Conservation (phyloP, 2,329 filamentous ascomycete species). For the Phialophora tarda region DNA sequence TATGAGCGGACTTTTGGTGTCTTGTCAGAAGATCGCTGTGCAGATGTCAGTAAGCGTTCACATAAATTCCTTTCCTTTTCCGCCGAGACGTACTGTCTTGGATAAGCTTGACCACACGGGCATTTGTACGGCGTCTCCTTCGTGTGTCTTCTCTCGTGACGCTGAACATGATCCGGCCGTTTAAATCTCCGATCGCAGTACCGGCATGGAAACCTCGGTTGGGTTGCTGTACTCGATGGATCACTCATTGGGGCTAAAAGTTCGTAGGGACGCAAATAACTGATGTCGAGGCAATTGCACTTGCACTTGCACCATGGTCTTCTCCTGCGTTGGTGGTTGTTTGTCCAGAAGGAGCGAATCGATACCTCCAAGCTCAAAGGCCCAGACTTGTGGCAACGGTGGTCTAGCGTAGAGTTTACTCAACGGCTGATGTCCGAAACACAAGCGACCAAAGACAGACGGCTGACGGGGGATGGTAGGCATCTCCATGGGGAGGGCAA, state of each 20-base stretch:
- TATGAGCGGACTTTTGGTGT: constrained; percentile 3
- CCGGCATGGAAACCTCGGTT: constrained; percentile 14
- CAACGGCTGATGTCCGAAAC: neutral
- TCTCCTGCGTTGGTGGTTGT: neutral
- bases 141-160: constrained; percentile 17
- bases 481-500: neutral
- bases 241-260: neutral
- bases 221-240: neutral
- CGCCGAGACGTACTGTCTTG: constrained; percentile 3
- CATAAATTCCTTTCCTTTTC: neutral
- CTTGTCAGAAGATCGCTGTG: constrained; percentile 11
- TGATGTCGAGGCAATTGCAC: neutral
- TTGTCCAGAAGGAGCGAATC: neutral
- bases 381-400: neutral
- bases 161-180: constrained; percentile 16
- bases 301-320: neutral
- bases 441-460: neutral
- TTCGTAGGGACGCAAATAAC: neutral
- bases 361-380: neutral
- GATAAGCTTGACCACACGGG: constrained; percentile 13
- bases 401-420: neutral
- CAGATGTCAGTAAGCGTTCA: neutral
- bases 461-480: too few species aligned
- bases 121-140: constrained; percentile 20
- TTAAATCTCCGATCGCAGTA: constrained; percentile 14